Evolutionary conservation across 192 early-diverging fungal species (phyloP), one percentile per base, ranked within the genome.

Genomic region (Linnemannia zychae): DNA sequence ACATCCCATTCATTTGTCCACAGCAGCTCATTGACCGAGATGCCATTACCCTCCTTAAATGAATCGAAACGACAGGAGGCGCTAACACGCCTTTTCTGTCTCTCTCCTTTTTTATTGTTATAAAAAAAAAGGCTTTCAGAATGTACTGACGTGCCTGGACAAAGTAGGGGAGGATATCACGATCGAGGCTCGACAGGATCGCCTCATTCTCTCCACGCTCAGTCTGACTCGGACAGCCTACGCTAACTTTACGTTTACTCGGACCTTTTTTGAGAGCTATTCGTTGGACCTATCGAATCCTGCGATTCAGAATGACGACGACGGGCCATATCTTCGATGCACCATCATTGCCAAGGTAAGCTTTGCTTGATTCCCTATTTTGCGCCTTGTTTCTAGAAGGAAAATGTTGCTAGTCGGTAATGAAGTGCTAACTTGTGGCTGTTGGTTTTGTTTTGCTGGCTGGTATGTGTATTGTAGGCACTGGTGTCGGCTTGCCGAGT

Each of bases 181-280:
- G 47, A 88, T 94, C 31, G 92, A 92, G 52, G 90, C 93, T 20
- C 85, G 86, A 38, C 77, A 88, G 7, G 84, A 90, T 66, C 90
- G 90, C 63, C 80, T 93, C 28, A 60, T 78, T 49, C 88, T 96
- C 24, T 89, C 90, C n/a, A 90, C 92, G 3, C 87, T 94, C 75
- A 96, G 94, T 78, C 87, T 93, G 12, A 90, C 95, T 20, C 91
- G 93, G 34, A 93, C 95, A 0, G 94, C 93, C 3, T 93, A 90
- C 73, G 90, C 89, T 13, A 85, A 83, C 46, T 90, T 94, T 49
- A 87, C 89, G 11, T 91, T 96, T 28, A 89, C 85, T 0, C 77
- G 86, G 24, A 87, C 77, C 38, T 96, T 95, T 82, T 96, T 96
- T 85, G 93, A 94, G n/a, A 74, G 80, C 20, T 96, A 93, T 81